Evolutionary conservation across 2,329 filamentous ascomycete genomes (phyloP), one percentile per base, ranked within the genome.

Genomic region (Alternaria consortialis): DNA sequence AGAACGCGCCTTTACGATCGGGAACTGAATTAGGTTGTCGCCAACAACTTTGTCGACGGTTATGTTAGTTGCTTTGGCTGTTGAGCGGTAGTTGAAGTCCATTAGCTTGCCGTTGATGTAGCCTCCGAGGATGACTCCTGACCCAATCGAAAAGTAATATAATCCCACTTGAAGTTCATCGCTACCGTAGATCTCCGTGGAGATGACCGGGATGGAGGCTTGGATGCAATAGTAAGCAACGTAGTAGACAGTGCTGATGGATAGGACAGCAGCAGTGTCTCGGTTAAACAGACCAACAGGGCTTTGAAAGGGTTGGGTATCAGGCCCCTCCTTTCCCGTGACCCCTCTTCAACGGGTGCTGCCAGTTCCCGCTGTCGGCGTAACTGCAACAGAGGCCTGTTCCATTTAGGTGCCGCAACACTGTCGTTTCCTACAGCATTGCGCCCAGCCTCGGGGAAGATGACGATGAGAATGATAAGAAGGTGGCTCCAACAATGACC

Each of bases 371-470:
- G 53, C 42, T 46, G 32, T 20, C 43, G 43, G 15, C 13, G n/a
- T 46, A 25, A 46, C 17, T 32, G 44, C 44, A 46, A 56, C 23
- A 56, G 31, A 29, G 53, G 36, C 6, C 4, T 42, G 3, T 56
- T 37, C 47, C 32, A 51, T 20, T 27, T 51, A 13, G 20, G 47
- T 37, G 53, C 34, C 17, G 27, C 8, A 23, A 50, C 23, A 8
- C 42, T 32, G 27, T 44, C 44, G 7, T 56, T 46, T 31, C 53
- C 44, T 13, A 56, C 53, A 3, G 50, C 36, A 0, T 37, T 46
- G 27, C 53, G 53, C 13, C 53, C 44, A 15, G 53, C 50, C 20
- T 56, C 53, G 6, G 44, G 53, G n/a, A 56, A 25, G 13, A 20
- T 12, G 5, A 50, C 6, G 3, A 23, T 3, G 7, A 40, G 8